Conservation (phyloP, 1,284 basidiomycete genomes). For the Laetiporus sulphureus region DNA sequence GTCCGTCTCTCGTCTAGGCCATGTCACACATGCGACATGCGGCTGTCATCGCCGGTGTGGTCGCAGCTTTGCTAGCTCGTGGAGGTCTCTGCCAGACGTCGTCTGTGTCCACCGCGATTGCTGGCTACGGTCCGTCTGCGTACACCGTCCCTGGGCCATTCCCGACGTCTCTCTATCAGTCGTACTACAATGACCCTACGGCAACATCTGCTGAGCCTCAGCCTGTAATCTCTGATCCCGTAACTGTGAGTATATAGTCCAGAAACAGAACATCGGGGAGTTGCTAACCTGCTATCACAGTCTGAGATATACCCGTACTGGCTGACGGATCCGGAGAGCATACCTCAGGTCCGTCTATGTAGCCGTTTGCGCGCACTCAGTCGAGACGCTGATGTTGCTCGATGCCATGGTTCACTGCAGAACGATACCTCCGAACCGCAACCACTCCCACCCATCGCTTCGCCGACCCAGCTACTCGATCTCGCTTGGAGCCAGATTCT, state of each 20-base stretch:
- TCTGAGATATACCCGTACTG: conserved; percentile 47
- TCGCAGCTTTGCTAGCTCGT: no score
- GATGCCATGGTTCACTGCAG: conserved; percentile 12
- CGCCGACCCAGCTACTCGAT: conserved; percentile 35
- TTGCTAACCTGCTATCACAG: conserved; percentile 24
- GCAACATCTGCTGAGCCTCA: conserved; percentile 62
- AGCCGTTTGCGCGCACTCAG: no score
- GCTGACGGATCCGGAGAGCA: conserved; percentile 52
- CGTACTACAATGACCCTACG: conserved; percentile 68
- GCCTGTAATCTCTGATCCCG: conserved; percentile 63
- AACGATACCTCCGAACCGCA: conserved; percentile 59
- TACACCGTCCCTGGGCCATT: conserved; percentile 58
- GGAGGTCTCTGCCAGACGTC: no score
- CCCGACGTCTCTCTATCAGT: conserved; percentile 53
- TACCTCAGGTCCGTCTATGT: conserved; percentile 35
- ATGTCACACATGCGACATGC: no score
- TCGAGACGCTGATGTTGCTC: no score
- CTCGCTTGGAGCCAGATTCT: conserved; percentile 49
- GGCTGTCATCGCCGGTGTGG: no score
- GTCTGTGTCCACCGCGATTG: conserved; percentile 3
- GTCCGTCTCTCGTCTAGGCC: no score
- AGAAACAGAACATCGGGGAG: neutral
- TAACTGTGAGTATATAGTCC: conserved; percentile 35
- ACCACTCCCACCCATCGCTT: conserved; percentile 50
- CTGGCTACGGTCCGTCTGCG: conserved; percentile 30